These are phyloP conservation scores for Zoysia matrella DNA, from an alignment of 202 grass and related monocot species.

Conservation along the genomic window DNA sequence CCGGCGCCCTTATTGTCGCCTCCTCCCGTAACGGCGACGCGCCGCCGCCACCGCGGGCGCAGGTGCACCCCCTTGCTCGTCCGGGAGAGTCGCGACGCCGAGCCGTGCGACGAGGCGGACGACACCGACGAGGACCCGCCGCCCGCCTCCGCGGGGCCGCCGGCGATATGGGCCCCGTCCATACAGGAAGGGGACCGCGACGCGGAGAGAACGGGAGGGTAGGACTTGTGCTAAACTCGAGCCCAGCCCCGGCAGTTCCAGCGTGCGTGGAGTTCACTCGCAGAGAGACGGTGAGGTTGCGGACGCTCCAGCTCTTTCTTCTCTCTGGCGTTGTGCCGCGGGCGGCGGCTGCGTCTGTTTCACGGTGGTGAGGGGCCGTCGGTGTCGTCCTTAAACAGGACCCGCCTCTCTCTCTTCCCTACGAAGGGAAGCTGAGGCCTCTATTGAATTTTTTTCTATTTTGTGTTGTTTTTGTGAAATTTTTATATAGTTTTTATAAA, in stretches of 20 bases:
- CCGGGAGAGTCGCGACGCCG: constrained; percentile 33
- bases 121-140: constrained; percentile 52
- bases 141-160: constrained; percentile 17
- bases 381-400: no score
- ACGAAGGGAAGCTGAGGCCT: no score
- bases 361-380: not conserved
- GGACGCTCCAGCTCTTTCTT: not conserved
- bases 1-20: constrained; percentile 23
- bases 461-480: no score
- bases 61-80: constrained; percentile 48
- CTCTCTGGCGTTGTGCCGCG: no score
- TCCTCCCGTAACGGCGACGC: constrained; percentile 10
- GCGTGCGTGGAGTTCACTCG: no score
- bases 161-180: constrained; percentile 44
- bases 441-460: no score
- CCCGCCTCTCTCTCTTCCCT: no score
- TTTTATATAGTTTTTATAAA: no score
- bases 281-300: no score
- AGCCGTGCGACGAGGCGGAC: constrained; percentile 38
- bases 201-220: constrained; percentile 21
- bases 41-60: constrained; percentile 22
- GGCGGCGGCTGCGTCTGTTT: not conserved
- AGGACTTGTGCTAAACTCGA: constrained; percentile 38
- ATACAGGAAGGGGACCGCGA: constrained; percentile 24
- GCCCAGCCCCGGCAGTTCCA: not conserved